A percentile compares a stretch with the other conserved stretches of the same genome.
phyloP scores from a whole-genome alignment of 2,329 filamentous ascomycete genomes.

The Diaporthe amygdali region DNA sequence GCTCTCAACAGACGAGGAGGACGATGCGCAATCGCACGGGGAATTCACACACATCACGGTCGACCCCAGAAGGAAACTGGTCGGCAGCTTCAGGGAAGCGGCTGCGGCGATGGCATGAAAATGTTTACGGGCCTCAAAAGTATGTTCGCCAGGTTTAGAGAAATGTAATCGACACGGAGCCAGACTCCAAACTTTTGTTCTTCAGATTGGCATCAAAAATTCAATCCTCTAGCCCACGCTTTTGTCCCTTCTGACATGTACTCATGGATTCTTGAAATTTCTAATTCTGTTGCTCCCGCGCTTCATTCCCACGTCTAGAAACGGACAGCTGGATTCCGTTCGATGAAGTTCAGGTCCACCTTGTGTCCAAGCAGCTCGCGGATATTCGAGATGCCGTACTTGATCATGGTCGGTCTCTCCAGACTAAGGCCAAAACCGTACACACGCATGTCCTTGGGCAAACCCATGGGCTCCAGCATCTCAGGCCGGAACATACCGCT shows the following conservation, averaged over 20 bases:
- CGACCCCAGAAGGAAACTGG: slow-evolving; percentile 49
- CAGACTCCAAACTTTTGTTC: slow-evolving; percentile 6
- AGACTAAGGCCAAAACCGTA: slow-evolving; percentile 93
- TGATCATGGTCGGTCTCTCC: slow-evolving; percentile 98
- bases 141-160: neutral
- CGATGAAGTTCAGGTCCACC: slow-evolving; percentile 51
- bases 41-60: slow-evolving; percentile 43
- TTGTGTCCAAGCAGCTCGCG: slow-evolving; percentile 93
- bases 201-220: neutral
- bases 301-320: slow-evolving; percentile 15
- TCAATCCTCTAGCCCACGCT: neutral
- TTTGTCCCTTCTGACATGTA: neutral
- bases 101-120: slow-evolving; percentile 54
- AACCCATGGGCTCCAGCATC: slow-evolving; percentile 93
- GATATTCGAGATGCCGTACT: slow-evolving; percentile 89
- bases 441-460: slow-evolving; percentile 89
- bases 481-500: slow-evolving; percentile 98
- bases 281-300: neutral
- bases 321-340: slow-evolving; percentile 20
- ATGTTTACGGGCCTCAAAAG: neutral
- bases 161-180: slow-evolving; percentile 12
- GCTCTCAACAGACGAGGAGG: slow-evolving; percentile 47
- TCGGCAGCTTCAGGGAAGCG: slow-evolving; percentile 65
- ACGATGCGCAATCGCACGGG: slow-evolving; percentile 49
- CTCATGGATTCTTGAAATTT: neutral